phyloP scores from a whole-genome alignment of 1,284 basidiomycete species.

The Ganoderma meredithae region DNA sequence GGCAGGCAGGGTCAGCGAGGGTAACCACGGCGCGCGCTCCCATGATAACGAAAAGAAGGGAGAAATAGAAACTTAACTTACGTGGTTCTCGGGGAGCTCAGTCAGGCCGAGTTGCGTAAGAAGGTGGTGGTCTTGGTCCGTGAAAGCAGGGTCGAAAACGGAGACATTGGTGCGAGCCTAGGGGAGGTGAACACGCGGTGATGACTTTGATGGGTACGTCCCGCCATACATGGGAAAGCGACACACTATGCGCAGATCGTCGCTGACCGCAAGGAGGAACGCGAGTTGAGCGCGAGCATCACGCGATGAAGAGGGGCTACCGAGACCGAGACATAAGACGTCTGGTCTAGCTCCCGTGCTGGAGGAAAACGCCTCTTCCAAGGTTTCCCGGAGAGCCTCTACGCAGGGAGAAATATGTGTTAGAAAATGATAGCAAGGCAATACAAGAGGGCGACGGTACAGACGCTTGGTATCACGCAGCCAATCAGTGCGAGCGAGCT shows the following conservation, averaged over 20 bases:
- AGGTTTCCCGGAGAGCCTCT: slow-evolving; percentile 47
- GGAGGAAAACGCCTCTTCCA: slow-evolving; percentile 34
- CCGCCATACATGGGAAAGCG: slow-evolving; percentile 33
- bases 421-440: background rate
- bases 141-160: slow-evolving; percentile 76
- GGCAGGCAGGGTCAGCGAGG: slow-evolving; percentile 14
- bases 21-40: slow-evolving; percentile 3
- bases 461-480: slow-evolving; percentile 38
- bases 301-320: slow-evolving; percentile 66
- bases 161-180: slow-evolving; percentile 58
- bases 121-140: slow-evolving; percentile 60
- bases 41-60: slow-evolving; percentile 8
- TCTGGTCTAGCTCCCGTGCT: slow-evolving; percentile 21
- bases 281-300: slow-evolving; percentile 73
- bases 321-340: slow-evolving; percentile 71
- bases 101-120: slow-evolving; percentile 58
- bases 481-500: slow-evolving; percentile 39
- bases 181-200: slow-evolving; percentile 35
- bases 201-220: slow-evolving; percentile 23
- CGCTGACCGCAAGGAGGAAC: slow-evolving; percentile 63
- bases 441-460: slow-evolving; percentile 38
- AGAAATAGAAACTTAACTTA: slow-evolving; percentile 50
- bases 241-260: slow-evolving; percentile 65
- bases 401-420: slow-evolving; percentile 25
- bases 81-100: slow-evolving; percentile 59